Conservation (phyloP, 306 rosid species). For the Astragalus glycyphyllos region DNA sequence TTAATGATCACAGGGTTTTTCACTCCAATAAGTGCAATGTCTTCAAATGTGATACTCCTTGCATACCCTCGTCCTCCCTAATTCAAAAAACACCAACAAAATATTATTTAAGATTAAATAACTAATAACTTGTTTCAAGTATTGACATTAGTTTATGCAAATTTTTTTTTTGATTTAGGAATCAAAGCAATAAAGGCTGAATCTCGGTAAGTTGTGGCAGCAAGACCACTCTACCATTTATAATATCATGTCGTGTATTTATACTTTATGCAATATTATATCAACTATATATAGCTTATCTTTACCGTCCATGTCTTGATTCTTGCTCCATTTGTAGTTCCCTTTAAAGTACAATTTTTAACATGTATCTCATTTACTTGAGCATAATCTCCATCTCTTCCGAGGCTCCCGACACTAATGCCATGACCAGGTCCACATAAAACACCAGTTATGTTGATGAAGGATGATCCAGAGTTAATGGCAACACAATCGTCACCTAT, state of each 20-base stretch:
- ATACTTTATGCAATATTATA: too few species aligned
- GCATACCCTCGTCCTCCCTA: slow-evolving; percentile 63
- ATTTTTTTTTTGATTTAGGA: too few species aligned
- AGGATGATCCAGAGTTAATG: slow-evolving; percentile 44
- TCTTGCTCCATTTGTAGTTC: slow-evolving; percentile 59
- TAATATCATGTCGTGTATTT: not conserved
- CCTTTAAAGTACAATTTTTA: slow-evolving; percentile 44
- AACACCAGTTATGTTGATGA: slow-evolving; percentile 48
- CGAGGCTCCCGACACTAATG: slow-evolving; percentile 64
- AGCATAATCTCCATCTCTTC: slow-evolving; percentile 31
- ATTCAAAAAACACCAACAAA: not conserved
- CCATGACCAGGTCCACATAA: slow-evolving; percentile 72
- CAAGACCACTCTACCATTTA: too few species aligned
- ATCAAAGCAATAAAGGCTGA: too few species aligned
- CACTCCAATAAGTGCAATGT: slow-evolving; percentile 34
- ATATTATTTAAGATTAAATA: too few species aligned
- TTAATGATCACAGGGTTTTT: slow-evolving; percentile 52
- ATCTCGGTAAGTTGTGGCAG: too few species aligned
- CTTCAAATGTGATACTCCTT: slow-evolving; percentile 49
- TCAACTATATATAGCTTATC: too few species aligned
- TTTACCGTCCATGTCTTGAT: slow-evolving; percentile 64
- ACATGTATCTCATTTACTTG: slow-evolving; percentile 57
- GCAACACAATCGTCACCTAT: slow-evolving; percentile 68
- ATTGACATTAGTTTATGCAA: too few species aligned
- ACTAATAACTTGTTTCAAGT: too few species aligned